Percentiles rank a stretch among this genome's conserved stretches.
These are phyloP conservation scores for Kazachstania psychrophila DNA, from an alignment of 805 yeast genomes.

Conservation along the genomic window DNA sequence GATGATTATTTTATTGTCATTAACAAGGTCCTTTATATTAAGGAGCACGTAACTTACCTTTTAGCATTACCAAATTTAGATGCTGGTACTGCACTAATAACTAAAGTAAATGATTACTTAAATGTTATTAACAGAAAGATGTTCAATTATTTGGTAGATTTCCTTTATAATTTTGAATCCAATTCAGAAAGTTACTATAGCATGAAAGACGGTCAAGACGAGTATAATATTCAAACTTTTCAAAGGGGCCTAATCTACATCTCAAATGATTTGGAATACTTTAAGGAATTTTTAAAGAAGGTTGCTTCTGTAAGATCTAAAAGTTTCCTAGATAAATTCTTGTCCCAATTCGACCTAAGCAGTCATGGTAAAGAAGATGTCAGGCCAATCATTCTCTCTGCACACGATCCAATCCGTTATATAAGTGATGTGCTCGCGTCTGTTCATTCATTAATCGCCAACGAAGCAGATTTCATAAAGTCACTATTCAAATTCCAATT, in stretches of 20 bases:
- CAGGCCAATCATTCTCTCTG: conserved; percentile 51
- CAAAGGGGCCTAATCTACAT: conserved; percentile 30
- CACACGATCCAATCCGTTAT: conserved; percentile 74
- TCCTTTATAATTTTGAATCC: conserved; percentile 25
- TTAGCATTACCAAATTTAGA: conserved; percentile 60
- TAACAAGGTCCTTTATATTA: conserved; percentile 52
- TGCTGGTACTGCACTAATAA: conserved; percentile 58
- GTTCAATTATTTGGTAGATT: conserved; percentile 33
- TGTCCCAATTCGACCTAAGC: conserved; percentile 40
- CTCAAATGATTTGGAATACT: conserved; percentile 38
- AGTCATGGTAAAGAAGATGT: conserved; percentile 11
- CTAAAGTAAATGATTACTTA: conserved; percentile 43
- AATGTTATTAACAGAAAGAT: conserved; percentile 47
- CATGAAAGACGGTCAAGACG: conserved; percentile 3
- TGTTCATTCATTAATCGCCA: conserved; percentile 75
- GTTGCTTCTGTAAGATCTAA: conserved; percentile 66
- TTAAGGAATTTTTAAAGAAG: conserved; percentile 50
- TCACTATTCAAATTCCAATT: conserved; percentile 43
- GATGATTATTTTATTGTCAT: conserved; percentile 53
- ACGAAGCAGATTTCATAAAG: conserved; percentile 70
- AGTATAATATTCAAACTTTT: conserved; percentile 16
- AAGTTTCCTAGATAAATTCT: conserved; percentile 55
- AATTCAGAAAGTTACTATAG: conserved; percentile 12
- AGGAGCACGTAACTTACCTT: conserved; percentile 58
- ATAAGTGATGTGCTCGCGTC: conserved; percentile 84